phyloP scores from a whole-genome alignment of 495 filamentous ascomycete genomes.

The Penicillium desertorum region DNA sequence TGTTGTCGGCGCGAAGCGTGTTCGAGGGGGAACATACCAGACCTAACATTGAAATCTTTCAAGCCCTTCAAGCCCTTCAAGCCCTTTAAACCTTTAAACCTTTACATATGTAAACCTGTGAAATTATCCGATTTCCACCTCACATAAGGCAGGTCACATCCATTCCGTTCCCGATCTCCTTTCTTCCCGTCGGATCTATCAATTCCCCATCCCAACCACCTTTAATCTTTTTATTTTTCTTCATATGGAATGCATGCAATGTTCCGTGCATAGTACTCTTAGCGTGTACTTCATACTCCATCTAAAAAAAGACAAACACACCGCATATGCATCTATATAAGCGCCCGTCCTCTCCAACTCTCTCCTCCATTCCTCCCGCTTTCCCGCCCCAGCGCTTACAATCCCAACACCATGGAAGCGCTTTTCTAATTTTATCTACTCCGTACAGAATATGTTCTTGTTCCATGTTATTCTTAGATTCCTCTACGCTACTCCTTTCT shows the following conservation, averaged over 20 bases:
- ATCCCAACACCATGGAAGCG: conserved; percentile 5
- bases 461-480: conserved; percentile 7
- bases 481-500: background rate
- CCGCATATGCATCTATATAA: conserved; percentile 15
- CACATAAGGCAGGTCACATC: conserved; percentile 26
- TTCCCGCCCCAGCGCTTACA: conserved; percentile 25
- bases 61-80: no score
- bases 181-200: conserved; percentile 18
- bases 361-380: background rate
- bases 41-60: no score
- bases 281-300: background rate
- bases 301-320: conserved; percentile 15
- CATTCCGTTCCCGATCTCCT: background rate
- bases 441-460: background rate
- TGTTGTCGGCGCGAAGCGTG: conserved; percentile 27
- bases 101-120: no score
- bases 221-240: background rate
- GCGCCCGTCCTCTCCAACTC: conserved; percentile 13
- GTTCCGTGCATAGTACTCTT: conserved; percentile 4
- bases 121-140: conserved; percentile 10
- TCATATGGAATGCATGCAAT: conserved; percentile 15
- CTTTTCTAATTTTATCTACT: conserved; percentile 4
- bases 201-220: conserved; percentile 6
- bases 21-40: conserved; percentile 20
- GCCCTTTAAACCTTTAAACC: no score